These are phyloP conservation scores for Kwoniella shandongensis DNA, from an alignment of 768 basidiomycete species.

Conservation along the genomic window DNA sequence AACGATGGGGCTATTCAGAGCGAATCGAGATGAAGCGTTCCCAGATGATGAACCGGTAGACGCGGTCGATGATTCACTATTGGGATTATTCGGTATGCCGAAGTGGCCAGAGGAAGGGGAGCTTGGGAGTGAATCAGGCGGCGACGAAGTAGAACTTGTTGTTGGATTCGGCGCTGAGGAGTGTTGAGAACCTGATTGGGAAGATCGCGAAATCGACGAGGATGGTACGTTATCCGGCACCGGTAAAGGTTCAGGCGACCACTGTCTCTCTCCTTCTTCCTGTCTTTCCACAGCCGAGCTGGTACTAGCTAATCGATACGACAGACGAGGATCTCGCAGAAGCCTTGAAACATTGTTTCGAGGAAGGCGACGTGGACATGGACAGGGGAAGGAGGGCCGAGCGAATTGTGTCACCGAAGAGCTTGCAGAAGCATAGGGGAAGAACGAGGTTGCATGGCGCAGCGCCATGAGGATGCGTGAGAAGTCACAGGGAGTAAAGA, in stretches of 20 bases:
- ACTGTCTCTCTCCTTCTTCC: neutral
- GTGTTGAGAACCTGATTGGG: neutral
- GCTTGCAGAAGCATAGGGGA: neutral
- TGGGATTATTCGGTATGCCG: no score
- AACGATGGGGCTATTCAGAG: neutral
- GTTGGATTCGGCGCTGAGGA: neutral
- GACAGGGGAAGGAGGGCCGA: neutral
- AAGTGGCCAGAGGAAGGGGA: neutral
- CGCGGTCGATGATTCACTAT: no score
- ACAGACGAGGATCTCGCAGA: neutral
- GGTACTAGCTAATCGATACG: neutral
- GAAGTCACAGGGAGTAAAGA: neutral
- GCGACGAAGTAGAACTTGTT: no score
- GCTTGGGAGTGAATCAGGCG: neutral
- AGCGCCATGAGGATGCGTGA: neutral
- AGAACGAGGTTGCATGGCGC: conserved; percentile 1
- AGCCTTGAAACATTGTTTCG: neutral
- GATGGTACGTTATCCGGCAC: conserved; percentile 9
- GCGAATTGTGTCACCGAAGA: conserved; percentile 1
- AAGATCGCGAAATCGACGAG: neutral
- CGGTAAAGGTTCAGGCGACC: neutral
- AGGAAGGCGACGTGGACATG: neutral
- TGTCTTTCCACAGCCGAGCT: neutral
- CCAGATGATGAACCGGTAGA: no score
- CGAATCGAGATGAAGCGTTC: neutral